These are phyloP conservation scores for Graphilbum fragrans DNA, from an alignment of 2,329 filamentous ascomycete species.

Conservation along the genomic window DNA sequence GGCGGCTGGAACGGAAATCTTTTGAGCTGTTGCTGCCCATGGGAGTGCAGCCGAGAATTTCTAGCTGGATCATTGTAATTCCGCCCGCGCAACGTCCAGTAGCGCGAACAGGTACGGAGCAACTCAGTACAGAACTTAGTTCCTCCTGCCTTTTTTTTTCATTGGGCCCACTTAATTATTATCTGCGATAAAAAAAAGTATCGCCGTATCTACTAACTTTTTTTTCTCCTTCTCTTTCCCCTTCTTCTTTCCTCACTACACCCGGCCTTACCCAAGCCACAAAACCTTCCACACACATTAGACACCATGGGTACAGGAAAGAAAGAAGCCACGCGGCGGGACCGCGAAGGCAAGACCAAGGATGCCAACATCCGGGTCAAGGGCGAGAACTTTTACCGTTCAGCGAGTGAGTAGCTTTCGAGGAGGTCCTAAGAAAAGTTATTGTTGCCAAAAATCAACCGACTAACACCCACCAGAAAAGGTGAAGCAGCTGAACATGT, in stretches of 20 bases:
- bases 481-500: conserved; percentile 47
- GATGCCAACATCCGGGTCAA: conserved; percentile 91
- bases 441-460: background rate
- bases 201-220: conserved; percentile 1
- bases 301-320: conserved; percentile 35
- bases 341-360: conserved; percentile 71
- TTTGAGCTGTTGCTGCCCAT: no score
- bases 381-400: conserved; percentile 96
- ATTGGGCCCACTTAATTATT: conserved; percentile 6
- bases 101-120: no score
- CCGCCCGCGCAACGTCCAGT: no score
- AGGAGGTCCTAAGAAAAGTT: background rate
- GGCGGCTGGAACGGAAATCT: no score
- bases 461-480: conserved; percentile 6
- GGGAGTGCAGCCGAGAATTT: no score
- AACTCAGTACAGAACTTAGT: no score
- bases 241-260: conserved; percentile 4
- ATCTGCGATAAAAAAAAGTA: conserved; percentile 10
- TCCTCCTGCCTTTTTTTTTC: no score
- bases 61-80: background rate
- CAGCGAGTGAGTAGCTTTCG: conserved; percentile 12
- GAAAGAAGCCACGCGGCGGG: conserved; percentile 75
- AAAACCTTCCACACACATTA: background rate
- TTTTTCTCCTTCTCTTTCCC: conserved; percentile 3
- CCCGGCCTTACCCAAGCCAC: conserved; percentile 2